phyloP scores from a whole-genome alignment of 140 eudicot genomes.

The Oenanthe javanica region DNA sequence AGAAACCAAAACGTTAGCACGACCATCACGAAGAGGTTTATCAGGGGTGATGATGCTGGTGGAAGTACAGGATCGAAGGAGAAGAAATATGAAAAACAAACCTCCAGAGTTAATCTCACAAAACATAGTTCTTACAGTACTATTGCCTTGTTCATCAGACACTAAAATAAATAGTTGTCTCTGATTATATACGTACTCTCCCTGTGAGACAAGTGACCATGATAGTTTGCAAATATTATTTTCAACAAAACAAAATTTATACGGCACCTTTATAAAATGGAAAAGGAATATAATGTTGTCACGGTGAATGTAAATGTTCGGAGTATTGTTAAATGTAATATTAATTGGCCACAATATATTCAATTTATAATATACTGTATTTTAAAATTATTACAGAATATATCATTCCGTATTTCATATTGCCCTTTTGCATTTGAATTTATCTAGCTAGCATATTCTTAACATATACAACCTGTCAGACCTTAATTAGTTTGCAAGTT shows the following conservation, averaged over 20 bases:
- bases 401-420: no score
- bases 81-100: constrained; percentile 7
- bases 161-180: neutral
- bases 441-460: no score
- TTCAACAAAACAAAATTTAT: neutral
- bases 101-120: no score
- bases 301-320: no score
- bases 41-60: neutral
- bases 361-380: no score
- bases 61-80: neutral
- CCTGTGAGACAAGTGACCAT: neutral
- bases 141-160: neutral
- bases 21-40: neutral
- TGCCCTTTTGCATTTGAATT: no score
- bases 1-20: constrained; percentile 6
- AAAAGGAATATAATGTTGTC: neutral
- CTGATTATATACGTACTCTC: neutral
- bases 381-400: no score
- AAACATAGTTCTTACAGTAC: neutral
- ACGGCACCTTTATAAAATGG: neutral
- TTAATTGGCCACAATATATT: no score
- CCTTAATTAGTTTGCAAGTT: no score
- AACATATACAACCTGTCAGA: no score
- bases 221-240: neutral
- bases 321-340: no score